Evolutionary conservation across 257 asterid species (phyloP).

Genomic region (Solanum appendiculatum): DNA sequence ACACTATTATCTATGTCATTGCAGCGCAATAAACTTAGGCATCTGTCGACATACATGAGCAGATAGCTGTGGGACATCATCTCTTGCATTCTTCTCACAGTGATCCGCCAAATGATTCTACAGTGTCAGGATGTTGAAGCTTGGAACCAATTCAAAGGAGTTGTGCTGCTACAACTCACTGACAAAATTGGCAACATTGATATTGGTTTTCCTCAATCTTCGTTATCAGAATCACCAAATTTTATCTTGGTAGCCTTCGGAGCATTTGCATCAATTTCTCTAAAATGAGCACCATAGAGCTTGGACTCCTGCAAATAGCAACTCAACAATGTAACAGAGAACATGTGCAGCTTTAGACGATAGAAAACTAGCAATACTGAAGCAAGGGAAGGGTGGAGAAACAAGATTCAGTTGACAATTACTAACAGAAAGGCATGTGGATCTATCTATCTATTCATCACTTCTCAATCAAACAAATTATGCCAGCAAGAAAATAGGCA

Average conservation of each 20-base stretch:
- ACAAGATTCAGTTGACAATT: neutral
- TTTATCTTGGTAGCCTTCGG: conserved; percentile 82
- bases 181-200: neutral
- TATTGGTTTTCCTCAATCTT: conserved; percentile 28
- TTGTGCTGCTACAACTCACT: neutral
- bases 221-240: conserved; percentile 65
- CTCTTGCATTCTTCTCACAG: neutral
- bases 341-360: neutral
- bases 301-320: conserved; percentile 67
- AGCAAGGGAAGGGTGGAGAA: neutral
- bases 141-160: neutral
- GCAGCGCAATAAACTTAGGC: neutral
- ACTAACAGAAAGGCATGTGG: neutral
- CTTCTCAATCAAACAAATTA: neutral
- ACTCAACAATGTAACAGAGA: neutral
- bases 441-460: neutral
- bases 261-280: conserved; percentile 79
- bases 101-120: neutral
- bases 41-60: neutral
- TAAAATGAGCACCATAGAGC: conserved; percentile 91
- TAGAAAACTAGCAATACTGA: neutral
- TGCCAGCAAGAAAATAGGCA: neutral
- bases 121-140: neutral
- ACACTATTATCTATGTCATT: neutral
- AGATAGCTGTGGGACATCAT: neutral